These are phyloP conservation scores for Spergularia azorica DNA, from an alignment of 179 eudicot species.

Conservation along the genomic window DNA sequence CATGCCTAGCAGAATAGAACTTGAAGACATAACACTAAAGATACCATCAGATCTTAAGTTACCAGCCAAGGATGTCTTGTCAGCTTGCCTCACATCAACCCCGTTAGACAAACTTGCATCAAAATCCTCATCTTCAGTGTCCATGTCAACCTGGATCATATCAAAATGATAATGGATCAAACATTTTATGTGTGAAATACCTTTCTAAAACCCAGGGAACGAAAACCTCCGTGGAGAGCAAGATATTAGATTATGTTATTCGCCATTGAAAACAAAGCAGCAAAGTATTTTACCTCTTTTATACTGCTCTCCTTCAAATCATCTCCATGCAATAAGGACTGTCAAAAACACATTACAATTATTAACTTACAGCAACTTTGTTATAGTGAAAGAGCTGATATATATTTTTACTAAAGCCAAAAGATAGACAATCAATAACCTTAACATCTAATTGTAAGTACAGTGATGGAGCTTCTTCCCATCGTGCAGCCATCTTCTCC, in stretches of 20 bases:
- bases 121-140: constrained; percentile 70
- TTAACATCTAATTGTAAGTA: constrained; percentile 79
- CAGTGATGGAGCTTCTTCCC: constrained; percentile 93
- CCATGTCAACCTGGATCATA: constrained; percentile 87
- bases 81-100: constrained; percentile 49
- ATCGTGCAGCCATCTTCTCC: constrained; percentile 76
- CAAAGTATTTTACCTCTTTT: constrained; percentile 64
- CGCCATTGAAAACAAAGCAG: constrained; percentile 12
- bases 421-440: constrained; percentile 40
- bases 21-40: constrained; percentile 21
- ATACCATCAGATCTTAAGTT: constrained; percentile 48
- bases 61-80: constrained; percentile 32
- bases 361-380: constrained; percentile 17
- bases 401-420: background rate
- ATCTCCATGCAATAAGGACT: constrained; percentile 87
- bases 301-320: constrained; percentile 70
- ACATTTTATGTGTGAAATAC: background rate
- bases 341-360: constrained; percentile 29
- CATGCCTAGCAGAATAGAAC: background rate
- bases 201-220: constrained; percentile 12
- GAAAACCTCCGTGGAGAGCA: constrained; percentile 6
- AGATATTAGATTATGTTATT: background rate
- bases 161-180: constrained; percentile 35
- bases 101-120: constrained; percentile 34
- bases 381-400: constrained; percentile 32